A percentile compares a stretch with the other conserved stretches of the same genome.
phyloP scores from a whole-genome alignment of 2,329 filamentous ascomycete species.

The Sarocladium kiliense region DNA sequence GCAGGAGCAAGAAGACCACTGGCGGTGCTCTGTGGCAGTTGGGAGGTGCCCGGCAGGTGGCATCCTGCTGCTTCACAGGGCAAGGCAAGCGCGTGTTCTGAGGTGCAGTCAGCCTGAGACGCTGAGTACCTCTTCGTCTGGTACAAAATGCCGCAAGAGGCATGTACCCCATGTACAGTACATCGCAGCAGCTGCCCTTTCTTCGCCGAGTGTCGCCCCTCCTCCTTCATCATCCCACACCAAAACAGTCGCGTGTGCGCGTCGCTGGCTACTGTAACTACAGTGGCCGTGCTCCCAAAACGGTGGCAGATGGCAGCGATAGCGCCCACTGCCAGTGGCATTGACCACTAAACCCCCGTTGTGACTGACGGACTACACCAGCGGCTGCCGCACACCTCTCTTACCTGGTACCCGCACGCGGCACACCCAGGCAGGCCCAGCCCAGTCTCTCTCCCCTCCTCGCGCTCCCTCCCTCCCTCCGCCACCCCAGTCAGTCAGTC shows the following conservation, averaged over 20 bases:
- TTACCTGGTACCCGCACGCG: background rate
- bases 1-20: no score
- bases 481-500: slow-evolving; percentile 7
- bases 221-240: background rate
- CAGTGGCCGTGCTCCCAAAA: background rate
- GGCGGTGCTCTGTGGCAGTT: no score
- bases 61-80: background rate
- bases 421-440: slow-evolving; percentile 9
- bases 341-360: background rate
- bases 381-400: slow-evolving; percentile 8
- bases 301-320: background rate
- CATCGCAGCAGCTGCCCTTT: background rate
- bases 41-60: background rate
- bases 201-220: background rate
- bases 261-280: background rate
- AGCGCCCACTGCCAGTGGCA: background rate
- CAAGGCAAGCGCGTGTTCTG: background rate
- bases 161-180: slow-evolving; percentile 7
- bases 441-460: slow-evolving; percentile 3
- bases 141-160: background rate
- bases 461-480: background rate
- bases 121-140: background rate
- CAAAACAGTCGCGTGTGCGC: background rate
- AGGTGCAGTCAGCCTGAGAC: background rate
- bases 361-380: background rate